Evolutionary conservation across 2,329 filamentous ascomycete genomes (phyloP), one percentile per base, ranked within the genome.

Genomic region (Penicillium sp.): DNA sequence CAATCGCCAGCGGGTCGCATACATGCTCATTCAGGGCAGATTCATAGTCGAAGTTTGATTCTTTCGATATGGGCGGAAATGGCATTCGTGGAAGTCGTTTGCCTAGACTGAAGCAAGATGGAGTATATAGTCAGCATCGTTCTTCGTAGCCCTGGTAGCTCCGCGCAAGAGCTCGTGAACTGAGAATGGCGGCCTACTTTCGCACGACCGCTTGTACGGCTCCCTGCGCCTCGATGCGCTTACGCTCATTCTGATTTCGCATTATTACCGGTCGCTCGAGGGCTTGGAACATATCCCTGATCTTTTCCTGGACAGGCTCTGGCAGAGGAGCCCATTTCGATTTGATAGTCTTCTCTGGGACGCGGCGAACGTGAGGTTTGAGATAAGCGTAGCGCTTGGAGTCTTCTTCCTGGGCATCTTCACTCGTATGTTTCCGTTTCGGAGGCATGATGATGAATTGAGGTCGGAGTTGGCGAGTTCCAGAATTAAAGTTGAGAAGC

Each of bases 311-410:
- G 3, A 70, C 70, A 2, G 72, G 66, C 29, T 74, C 72, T 1
- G 75, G 72, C 2, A 78, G 67, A 5, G 76, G 74, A 11, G 71
- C 68, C 76, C 76, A 78, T 70, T 77, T 77, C 36, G 73, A 69
- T 47, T 75, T 75, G 61, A 78, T 76, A 8, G 73, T 75, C 43
- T 68, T 66, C 56, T 77, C 72, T 8, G 74, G 68, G 32, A 78
- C 66, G 47, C 74, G 73, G 49, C 73, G 74, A 40, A 76, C 65
- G 19, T 69, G 71, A 9, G 74, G 70, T 57, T 75, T 70, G 32
- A 78, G 62, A 44, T 71, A 72, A 13, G 74, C 71, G 43, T 70
- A 76, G 47, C 61, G 64, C 55, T 71, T 73, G 29, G 55, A 35
- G 30, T 55, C 34, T 5, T 59, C 58, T 2, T 60, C 59, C 26